Evolutionary conservation across 75 land plant genomes (phyloP).

Genomic region (Selaginella tamariscina): DNA sequence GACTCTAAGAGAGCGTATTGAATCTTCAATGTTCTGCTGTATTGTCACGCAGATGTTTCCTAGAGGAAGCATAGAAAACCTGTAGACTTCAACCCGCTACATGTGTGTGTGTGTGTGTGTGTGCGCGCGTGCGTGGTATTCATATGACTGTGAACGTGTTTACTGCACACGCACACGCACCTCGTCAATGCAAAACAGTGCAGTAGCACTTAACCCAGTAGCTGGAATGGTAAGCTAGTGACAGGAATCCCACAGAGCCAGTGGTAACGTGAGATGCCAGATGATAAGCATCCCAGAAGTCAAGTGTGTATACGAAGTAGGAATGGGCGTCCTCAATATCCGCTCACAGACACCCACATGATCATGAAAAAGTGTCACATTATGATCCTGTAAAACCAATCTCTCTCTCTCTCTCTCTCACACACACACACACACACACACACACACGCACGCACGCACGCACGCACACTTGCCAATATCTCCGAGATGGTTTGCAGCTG

Average conservation of each 20-base stretch:
- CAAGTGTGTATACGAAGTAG: neutral
- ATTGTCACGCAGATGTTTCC: neutral
- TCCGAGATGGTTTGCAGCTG: too few relatives aligned
- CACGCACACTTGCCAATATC: too few relatives aligned
- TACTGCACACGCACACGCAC: neutral
- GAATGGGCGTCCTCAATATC: neutral
- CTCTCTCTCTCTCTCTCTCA: too few relatives aligned
- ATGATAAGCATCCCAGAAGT: neutral
- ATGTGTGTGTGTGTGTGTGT: slow-evolving; percentile 9
- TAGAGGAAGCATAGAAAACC: neutral
- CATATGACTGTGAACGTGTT: neutral
- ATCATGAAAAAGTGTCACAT: neutral
- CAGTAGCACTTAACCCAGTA: neutral
- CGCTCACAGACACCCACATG: neutral
- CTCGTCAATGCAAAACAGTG: neutral
- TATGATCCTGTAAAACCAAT: neutral
- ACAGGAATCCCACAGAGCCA: neutral
- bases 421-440: too few relatives aligned
- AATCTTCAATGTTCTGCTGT: too few relatives aligned
- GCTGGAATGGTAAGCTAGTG: neutral
- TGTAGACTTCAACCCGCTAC: too few relatives aligned
- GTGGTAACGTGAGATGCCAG: neutral
- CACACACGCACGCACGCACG: too few relatives aligned
- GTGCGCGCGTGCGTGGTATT: neutral
- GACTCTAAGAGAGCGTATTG: too few relatives aligned